Base-by-base conservation (phyloP, 495 filamentous ascomycete species). In the Penicillium tannophilum region DNA sequence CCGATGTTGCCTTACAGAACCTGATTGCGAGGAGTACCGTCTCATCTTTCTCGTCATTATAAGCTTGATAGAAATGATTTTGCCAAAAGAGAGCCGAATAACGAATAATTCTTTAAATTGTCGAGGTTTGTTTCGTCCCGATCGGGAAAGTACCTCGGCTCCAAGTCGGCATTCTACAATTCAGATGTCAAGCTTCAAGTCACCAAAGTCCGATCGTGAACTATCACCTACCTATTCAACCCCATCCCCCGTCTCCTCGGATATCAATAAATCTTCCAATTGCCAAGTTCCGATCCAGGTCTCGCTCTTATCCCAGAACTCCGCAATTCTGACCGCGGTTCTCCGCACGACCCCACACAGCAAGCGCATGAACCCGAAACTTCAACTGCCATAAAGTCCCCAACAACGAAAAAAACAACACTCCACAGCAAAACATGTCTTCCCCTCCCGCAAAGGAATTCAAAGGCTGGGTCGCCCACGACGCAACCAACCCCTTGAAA, bases 381-480 rank as follows among this genome's bases (percentile, higher is more conserved):
- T 14, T 41, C 39, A 8, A 26, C 24, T n/a, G 17, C 43, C 19
- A 12, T 14, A 46, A 46, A 24, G 20, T 4, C 23, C 19, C 43
- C 19, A 46, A 52, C 43, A 54, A 3, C 23, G 24, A 17, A 17
- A 44, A 30, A 39, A 30, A 41, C 52, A 23, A 20, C 26, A 23
- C 0, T 23, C 23, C 3, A 46, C 8, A 24, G 10, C 20, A 39
- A 53, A 7, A 43, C 20, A 68, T 70, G 58, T 45, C 55, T 31
- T 44, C 51, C 2, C 20, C 20, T 2, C 52, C 57, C 41, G 54
- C 65, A n/a, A 67, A 76, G 46, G 79, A 85, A 56, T 96, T 93
- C 74, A 74, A 87, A 62, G 92, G 92, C 65, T 96, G 92, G 93
- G 74, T 96, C 54, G 90, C 87, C 64, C 76, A 86, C 55, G 79